Conservation (phyloP, 78 protist species). For the Blattamonas nauphoetae region DNA sequence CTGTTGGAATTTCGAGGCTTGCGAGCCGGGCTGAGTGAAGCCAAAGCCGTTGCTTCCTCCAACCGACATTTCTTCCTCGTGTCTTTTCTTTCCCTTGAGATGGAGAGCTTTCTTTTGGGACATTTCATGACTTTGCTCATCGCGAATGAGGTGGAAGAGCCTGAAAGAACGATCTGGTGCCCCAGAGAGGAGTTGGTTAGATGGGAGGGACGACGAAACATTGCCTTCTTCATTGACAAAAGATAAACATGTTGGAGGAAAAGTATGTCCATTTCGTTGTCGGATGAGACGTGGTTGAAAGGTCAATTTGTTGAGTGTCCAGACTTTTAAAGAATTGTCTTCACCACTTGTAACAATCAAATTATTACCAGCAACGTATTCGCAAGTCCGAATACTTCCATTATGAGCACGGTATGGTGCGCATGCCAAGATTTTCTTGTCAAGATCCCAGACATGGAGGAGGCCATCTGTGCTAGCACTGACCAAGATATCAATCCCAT, state of each 20-base stretch:
- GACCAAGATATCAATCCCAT: neutral
- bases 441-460: neutral
- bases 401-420: neutral
- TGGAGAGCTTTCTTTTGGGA: neutral
- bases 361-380: neutral
- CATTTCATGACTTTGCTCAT: neutral
- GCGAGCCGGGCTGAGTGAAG: neutral
- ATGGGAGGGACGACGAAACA: neutral
- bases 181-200: neutral
- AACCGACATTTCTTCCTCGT: too few relatives aligned
- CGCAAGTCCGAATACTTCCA: neutral
- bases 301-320: neutral
- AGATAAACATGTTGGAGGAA: neutral
- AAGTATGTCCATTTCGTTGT: neutral
- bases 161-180: neutral
- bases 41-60: neutral
- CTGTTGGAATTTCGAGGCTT: neutral
- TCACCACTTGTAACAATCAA: neutral
- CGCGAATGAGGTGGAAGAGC: neutral
- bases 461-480: neutral
- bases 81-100: neutral
- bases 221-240: neutral
- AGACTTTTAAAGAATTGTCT: neutral
- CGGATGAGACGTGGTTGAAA: neutral
- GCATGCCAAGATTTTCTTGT: neutral